Evolutionary conservation across 306 rosid species (phyloP), one percentile per base, ranked within the genome.

Genomic region (Malus fusca): DNA sequence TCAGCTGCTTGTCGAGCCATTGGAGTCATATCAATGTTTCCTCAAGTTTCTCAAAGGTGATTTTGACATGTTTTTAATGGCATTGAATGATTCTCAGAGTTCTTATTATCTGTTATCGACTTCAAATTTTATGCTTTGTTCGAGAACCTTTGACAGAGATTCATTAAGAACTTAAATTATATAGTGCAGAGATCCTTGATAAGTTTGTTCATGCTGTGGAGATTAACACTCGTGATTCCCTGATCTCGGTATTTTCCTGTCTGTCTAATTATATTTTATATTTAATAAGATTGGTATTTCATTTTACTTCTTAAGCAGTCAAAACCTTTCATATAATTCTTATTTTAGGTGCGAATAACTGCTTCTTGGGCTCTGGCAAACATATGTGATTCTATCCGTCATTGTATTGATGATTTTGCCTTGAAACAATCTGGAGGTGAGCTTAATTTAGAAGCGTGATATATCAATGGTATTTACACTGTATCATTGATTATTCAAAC

Each of bases 281-380:
- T 43, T 40, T 28, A 63, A 69, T 61, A 35, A 46, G 40, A 26
- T 58, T 63, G 13, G 15, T 48, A 4, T 23, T n/a, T 66, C 53
- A 26, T 30, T 75, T 68, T 61, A n/a, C 11, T 83, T 52, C 69
- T 28, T 60, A 64, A 26, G 26, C 69, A 37, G 79, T 71, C 63
- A 77, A 69, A 79, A 14, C 59, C 15, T 5, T 70, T 73, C 63
- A 59, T 68, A 53, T 67, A 61, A 44, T 66, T 81, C 10, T 77
- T 56, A 33, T 77, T 80, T 75, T 87, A 92, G 97, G 98, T 95
- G 67, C 84, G 93, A 82, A 88, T 92, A 81, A 89, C 97, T 23
- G 93, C 99, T 61, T 90, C 97, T 13, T 95, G 99, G 99, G 97
- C 99, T 69, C 79, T 95, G 90, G 99, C 97, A 82, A 95, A 95